These are phyloP conservation scores for Acrocalymma vagum DNA, from an alignment of 2,329 filamentous ascomycete genomes.

Conservation along the genomic window DNA sequence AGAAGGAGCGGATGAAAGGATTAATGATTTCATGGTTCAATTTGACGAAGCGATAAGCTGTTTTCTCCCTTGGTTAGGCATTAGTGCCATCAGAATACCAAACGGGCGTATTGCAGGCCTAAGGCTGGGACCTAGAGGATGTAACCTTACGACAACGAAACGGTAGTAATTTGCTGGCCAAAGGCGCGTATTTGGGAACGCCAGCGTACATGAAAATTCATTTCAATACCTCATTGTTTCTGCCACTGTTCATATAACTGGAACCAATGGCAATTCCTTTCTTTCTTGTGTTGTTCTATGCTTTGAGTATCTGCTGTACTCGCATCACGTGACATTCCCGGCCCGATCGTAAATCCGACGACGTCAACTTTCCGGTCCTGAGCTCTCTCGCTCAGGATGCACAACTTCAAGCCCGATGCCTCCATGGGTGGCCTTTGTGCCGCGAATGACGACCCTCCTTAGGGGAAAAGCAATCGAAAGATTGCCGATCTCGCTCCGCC, in stretches of 20 bases:
- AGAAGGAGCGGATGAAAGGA: slow-evolving; percentile 34
- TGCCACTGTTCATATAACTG: slow-evolving; percentile 1
- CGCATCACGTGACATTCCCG: slow-evolving; percentile 22
- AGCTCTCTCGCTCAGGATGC: slow-evolving; percentile 28
- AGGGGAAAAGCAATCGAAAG: slow-evolving; percentile 36
- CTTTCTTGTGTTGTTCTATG: neutral
- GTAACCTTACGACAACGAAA: slow-evolving; percentile 36
- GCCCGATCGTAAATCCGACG: slow-evolving; percentile 34
- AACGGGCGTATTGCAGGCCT: slow-evolving; percentile 36
- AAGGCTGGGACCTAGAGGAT: slow-evolving; percentile 33
- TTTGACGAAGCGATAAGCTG: slow-evolving; percentile 18
- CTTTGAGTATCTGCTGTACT: neutral
- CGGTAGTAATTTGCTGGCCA: slow-evolving; percentile 40
- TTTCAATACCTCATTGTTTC: slow-evolving; percentile 4
- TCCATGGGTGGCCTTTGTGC: slow-evolving; percentile 50
- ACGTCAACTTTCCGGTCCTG: slow-evolving; percentile 30
- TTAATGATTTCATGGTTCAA: slow-evolving; percentile 13
- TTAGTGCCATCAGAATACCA: slow-evolving; percentile 35
- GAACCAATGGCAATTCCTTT: neutral
- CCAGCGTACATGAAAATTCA: slow-evolving; percentile 29
- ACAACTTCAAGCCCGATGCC: slow-evolving; percentile 49
- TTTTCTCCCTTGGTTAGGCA: slow-evolving; percentile 29
- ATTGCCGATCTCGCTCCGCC: slow-evolving; percentile 29
- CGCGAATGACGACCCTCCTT: slow-evolving; percentile 37
- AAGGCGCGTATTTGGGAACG: slow-evolving; percentile 22